A percentile compares a stretch with the other conserved stretches of the same genome.
Evolutionary conservation across 805 yeast genomes (phyloP).

Genomic region (Teunomyces funiuensis): DNA sequence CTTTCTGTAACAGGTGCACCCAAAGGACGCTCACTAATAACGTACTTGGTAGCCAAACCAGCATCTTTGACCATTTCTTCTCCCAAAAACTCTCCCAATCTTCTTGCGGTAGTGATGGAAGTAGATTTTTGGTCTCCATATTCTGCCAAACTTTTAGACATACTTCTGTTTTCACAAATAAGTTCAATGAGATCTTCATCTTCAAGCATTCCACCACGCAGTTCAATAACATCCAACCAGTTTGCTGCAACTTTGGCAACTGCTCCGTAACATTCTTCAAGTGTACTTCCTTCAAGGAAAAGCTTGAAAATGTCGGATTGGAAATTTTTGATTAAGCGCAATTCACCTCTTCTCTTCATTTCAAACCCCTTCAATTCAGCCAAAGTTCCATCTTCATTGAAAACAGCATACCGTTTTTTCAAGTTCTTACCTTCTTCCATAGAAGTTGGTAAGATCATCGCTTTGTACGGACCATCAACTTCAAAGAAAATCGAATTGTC

Average conservation of each 20-base stretch:
- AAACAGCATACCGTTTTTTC: constrained; percentile 95
- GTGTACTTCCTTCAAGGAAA: constrained; percentile 78
- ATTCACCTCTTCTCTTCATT: constrained; percentile 93
- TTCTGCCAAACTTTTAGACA: constrained; percentile 89
- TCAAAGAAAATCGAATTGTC: constrained; percentile 97
- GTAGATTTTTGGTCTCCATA: constrained; percentile 91
- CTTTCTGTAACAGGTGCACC: constrained; percentile 93
- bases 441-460: constrained; percentile 96
- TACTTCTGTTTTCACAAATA: constrained; percentile 93
- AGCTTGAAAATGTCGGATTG: constrained; percentile 92
- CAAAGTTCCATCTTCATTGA: constrained; percentile 87
- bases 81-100: constrained; percentile 93
- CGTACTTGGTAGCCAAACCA: constrained; percentile 92
- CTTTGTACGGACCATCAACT: constrained; percentile 97
- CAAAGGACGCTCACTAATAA: constrained; percentile 79
- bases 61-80: constrained; percentile 95
- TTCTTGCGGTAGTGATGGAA: constrained; percentile 89
- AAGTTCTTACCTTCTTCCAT: constrained; percentile 96
- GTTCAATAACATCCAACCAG: constrained; percentile 92
- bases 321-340: constrained; percentile 88
- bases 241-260: constrained; percentile 93
- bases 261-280: constrained; percentile 79
- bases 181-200: constrained; percentile 92
- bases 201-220: constrained; percentile 81
- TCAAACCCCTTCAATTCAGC: constrained; percentile 98